Base-by-base conservation (phyloP, 1,284 basidiomycete genomes). In the Sporisorium reilianum region DNA sequence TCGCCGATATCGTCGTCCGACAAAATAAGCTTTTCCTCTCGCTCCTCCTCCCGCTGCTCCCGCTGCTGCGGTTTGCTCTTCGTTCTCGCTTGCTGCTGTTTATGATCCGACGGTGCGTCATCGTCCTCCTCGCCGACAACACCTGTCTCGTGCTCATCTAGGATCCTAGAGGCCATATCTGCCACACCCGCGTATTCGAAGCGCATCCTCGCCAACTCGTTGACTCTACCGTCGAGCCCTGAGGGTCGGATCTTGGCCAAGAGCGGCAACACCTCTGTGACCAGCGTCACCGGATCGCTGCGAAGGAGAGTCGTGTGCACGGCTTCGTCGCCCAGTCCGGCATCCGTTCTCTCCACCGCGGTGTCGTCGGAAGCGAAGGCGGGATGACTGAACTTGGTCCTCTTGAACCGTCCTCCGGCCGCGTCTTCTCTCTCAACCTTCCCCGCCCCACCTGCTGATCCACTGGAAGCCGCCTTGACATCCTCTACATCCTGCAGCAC, bases 401-500 rank as follows among this genome's bases (percentile, higher is more conserved):
- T 42, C 34, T 58, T 56, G n/a, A 67, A 45, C 9, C 61, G 28
- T 3, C 38, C 14, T 2, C 34, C 53, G 0, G 18, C 50, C 1
- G 28, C 52, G 14, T 54, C 60, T 26, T 46, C 63, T 10, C 28
- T 42, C 0, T 51, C 56, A 18, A 53, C 14, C 8, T 20, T 44
- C 23, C 41, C 52, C 18, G 14, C 8, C 10, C 26, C 16, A 4
- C 42, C 23, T 4, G 30, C 14, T n/a, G 42, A 38, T 20, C 22
- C 4, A 3, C 20, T 22, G 3, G 10, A 10, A 16, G 34, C 11
- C 11, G 64, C 38, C 30, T 60, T 61, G 5, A 83, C 80, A n/a
- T 80, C 80, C 52, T 85, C 84, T 25, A 87, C 60, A 9, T 77
- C 64, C 0, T 75, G 78, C 25, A 77, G 50, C 58, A 85, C 86